Evolutionary conservation across 2,329 filamentous ascomycete genomes (phyloP), one percentile per base, ranked within the genome.

Genomic region (Diaporthe sp.): DNA sequence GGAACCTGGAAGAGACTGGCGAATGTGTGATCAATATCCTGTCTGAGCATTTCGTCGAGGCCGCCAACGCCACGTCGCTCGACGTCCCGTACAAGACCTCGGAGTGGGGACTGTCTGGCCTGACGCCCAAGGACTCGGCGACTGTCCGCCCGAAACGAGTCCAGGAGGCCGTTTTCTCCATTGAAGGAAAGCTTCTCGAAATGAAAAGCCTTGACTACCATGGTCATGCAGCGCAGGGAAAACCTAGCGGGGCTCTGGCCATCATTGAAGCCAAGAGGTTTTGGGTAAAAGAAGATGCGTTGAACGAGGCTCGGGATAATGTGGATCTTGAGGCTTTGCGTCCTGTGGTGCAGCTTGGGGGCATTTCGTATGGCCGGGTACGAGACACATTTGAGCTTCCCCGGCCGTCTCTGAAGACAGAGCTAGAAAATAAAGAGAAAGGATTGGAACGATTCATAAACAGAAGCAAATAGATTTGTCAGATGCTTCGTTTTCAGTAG

Each of bases 21-120:
- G 90, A 93, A 80, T 92, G 90, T 75, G 85, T 86, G 42, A 89
- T 92, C 81, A 92, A 92, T 80, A 92, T 92, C 75, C 89, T 92
- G 76, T 89, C 86, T 3, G 90, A 92, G 82, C 88, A 92, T 78
- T 92, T 88, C 76, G 82, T 92, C 75, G 91, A 92, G 81, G 91
- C 91, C 1, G 90, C 90, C 7, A 92, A 92, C 77, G 87, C 87
- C n/a, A 88, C 88, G 8, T 86, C 87, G 1, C 88, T 92, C 76
- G 91, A 92, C 80, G 85, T 89, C 0, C 91, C 91, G 0, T 89
- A 88, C 74, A 90, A 90, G 0, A 81, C 88, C 9, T 89, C 87
- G 0, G 90, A 92, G 79, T 78, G 78, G 76, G 76, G 67, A 1
- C n/a, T 78, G 12, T 77, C 77, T 0, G 76, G 77, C 5, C 76